A percentile compares a stretch with the other conserved stretches of the same genome.
These are phyloP conservation scores for Termitomyces sp. DNA, from an alignment of 768 basidiomycete species.

Conservation along the genomic window DNA sequence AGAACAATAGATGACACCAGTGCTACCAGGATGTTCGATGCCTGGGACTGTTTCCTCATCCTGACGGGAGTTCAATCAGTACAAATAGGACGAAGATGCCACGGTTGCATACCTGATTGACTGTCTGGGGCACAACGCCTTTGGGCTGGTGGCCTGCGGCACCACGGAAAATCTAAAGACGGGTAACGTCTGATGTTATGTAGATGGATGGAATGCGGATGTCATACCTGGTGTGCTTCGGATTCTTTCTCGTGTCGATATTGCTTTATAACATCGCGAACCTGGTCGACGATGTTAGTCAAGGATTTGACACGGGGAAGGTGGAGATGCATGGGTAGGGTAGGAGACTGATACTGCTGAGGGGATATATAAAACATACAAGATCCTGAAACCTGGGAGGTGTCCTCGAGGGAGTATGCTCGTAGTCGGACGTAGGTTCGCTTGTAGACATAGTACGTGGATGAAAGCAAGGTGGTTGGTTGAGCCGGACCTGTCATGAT, in stretches of 20 bases:
- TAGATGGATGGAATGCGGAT: background rate
- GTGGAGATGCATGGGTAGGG: conserved; percentile 37
- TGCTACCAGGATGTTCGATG: conserved; percentile 69
- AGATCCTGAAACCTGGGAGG: conserved; percentile 14
- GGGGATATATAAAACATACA: conserved; percentile 12
- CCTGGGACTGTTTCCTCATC: conserved; percentile 91
- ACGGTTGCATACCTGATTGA: conserved; percentile 52
- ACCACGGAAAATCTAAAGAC: conserved; percentile 64
- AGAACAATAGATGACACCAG: conserved; percentile 77
- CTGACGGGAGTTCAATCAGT: conserved; percentile 23
- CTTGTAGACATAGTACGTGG: conserved; percentile 7
- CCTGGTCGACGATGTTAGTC: conserved; percentile 50
- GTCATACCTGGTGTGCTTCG: conserved; percentile 74
- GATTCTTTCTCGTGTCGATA: conserved; percentile 78
- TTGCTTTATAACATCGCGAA: conserved; percentile 60
- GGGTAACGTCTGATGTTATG: background rate
- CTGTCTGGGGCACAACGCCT: conserved; percentile 58
- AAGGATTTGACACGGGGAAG: conserved; percentile 39
- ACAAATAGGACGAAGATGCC: background rate
- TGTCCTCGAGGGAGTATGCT: conserved; percentile 11
- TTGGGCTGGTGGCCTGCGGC: conserved; percentile 65
- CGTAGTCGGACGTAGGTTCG: conserved; percentile 5
- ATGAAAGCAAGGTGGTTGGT: background rate
- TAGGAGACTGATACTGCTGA: background rate
- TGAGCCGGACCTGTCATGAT: conserved; percentile 1